phyloP scores from a whole-genome alignment of 345 rosid genomes.

The Lepidium africanum region DNA sequence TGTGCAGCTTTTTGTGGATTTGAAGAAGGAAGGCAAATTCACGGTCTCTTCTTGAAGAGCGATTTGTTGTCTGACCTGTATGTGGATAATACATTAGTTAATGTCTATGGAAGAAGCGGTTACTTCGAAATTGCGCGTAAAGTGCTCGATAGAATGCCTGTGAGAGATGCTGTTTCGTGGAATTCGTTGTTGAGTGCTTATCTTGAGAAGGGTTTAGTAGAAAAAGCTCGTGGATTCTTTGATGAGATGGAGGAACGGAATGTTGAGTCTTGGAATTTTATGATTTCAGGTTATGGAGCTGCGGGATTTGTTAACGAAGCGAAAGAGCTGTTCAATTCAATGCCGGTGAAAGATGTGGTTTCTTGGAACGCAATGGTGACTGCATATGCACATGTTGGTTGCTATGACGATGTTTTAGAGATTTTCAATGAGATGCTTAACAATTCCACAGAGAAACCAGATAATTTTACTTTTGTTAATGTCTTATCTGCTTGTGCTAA shows the following conservation, averaged over 20 bases:
- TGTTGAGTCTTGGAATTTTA: slow-evolving; percentile 46
- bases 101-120: slow-evolving; percentile 30
- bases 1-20: slow-evolving; percentile 37
- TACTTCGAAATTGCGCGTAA: slow-evolving; percentile 24
- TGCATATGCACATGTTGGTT: slow-evolving; percentile 27
- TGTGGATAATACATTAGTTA: slow-evolving; percentile 36
- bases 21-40: slow-evolving; percentile 39
- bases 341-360: slow-evolving; percentile 37
- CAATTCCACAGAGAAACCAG: slow-evolving; percentile 22
- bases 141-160: slow-evolving; percentile 41
- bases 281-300: slow-evolving; percentile 37
- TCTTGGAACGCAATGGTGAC: slow-evolving; percentile 42
- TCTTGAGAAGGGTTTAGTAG: slow-evolving; percentile 27
- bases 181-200: slow-evolving; percentile 40
- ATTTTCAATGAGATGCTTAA: slow-evolving; percentile 38
- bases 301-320: slow-evolving; percentile 36
- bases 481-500: slow-evolving; percentile 43
- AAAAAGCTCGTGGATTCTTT: slow-evolving; percentile 33
- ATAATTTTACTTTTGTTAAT: slow-evolving; percentile 36
- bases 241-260: slow-evolving; percentile 43
- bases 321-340: slow-evolving; percentile 24
- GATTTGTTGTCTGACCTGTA: slow-evolving; percentile 30
- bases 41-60: slow-evolving; percentile 27
- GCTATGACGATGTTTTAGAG: slow-evolving; percentile 29
- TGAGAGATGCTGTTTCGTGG: slow-evolving; percentile 40